phyloP scores from a whole-genome alignment of 495 filamentous ascomycete genomes.

The Lichenothelia convexa region DNA sequence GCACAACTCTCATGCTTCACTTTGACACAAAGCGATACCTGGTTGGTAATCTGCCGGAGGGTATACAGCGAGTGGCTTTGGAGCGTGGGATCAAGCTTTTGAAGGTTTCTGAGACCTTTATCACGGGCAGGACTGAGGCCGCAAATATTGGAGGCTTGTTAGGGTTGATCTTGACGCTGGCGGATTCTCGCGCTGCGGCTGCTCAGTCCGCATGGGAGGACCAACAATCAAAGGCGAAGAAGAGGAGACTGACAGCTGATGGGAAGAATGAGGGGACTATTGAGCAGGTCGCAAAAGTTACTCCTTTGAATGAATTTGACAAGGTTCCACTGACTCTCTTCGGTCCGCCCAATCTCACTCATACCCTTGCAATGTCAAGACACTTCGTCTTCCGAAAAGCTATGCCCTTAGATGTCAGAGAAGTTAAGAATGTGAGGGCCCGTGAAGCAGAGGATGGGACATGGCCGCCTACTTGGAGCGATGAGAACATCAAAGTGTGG shows the following conservation, averaged over 20 bases:
- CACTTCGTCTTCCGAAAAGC: slow-evolving; percentile 76
- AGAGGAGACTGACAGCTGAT: slow-evolving; percentile 11
- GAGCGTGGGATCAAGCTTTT: slow-evolving; percentile 42
- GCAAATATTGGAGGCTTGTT: slow-evolving; percentile 58
- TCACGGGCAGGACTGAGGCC: slow-evolving; percentile 66
- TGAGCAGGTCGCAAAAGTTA: background rate
- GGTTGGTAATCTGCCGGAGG: slow-evolving; percentile 72
- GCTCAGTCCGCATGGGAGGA: slow-evolving; percentile 15
- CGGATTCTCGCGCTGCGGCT: slow-evolving; percentile 34
- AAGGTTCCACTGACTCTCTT: slow-evolving; percentile 42
- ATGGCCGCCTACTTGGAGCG: slow-evolving; percentile 47
- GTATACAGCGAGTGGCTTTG: slow-evolving; percentile 56
- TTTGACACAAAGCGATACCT: slow-evolving; percentile 69
- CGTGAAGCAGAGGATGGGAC: slow-evolving; percentile 12
- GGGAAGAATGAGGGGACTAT: slow-evolving; percentile 14
- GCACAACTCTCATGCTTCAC: slow-evolving; percentile 54
- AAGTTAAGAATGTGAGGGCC: slow-evolving; percentile 34
- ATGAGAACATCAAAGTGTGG: slow-evolving; percentile 67
- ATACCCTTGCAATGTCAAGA: slow-evolving; percentile 64
- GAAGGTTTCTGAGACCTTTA: slow-evolving; percentile 55
- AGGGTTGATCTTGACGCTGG: slow-evolving; percentile 65
- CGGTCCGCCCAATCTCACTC: slow-evolving; percentile 57
- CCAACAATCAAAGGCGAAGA: slow-evolving; percentile 10
- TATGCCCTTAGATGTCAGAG: slow-evolving; percentile 47
- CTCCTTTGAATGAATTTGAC: slow-evolving; percentile 6